Conservation (phyloP, 2,329 filamentous ascomycete species). For the Thermothelomyces thermophilus region DNA sequence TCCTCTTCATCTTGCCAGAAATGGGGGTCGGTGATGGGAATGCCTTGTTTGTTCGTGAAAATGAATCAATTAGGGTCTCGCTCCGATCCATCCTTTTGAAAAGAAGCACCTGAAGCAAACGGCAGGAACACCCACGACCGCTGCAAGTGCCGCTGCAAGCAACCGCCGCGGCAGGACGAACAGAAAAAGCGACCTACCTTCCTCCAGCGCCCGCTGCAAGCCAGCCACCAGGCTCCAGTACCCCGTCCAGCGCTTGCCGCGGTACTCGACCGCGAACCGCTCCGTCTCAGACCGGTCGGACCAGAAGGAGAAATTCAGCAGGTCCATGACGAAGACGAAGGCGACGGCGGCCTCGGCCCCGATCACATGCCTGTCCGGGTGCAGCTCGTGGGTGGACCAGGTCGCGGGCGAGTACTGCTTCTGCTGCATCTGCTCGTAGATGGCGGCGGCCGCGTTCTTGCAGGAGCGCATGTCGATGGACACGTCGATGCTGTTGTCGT, state of each 20-base stretch:
- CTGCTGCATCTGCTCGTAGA: constrained; percentile 75
- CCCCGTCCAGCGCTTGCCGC: constrained; percentile 76
- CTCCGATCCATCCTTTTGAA: neutral
- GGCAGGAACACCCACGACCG: neutral
- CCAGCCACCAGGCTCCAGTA: constrained; percentile 92
- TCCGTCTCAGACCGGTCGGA: constrained; percentile 63
- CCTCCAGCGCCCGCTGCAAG: constrained; percentile 79
- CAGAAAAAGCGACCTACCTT: constrained; percentile 48
- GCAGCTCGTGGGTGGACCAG: constrained; percentile 85
- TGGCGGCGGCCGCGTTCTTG: constrained; percentile 71
- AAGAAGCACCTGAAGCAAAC: neutral
- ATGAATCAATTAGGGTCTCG: neutral
- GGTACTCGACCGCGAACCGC: constrained; percentile 77
- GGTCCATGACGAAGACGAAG: constrained; percentile 96
- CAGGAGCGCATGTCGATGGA: constrained; percentile 77
- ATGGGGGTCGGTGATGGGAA: constrained; percentile 80
- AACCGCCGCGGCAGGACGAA: neutral
- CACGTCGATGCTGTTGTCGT: constrained; percentile 88
- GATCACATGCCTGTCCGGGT: constrained; percentile 56
- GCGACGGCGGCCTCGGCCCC: constrained; percentile 75
- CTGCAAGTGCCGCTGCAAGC: neutral
- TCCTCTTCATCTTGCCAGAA: constrained; percentile 77
- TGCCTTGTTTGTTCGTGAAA: constrained; percentile 48
- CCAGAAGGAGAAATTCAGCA: constrained; percentile 98
- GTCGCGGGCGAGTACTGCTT: constrained; percentile 76